These are phyloP conservation scores for Meripilus lineatus DNA, from an alignment of 1,284 basidiomycete genomes.

Conservation along the genomic window DNA sequence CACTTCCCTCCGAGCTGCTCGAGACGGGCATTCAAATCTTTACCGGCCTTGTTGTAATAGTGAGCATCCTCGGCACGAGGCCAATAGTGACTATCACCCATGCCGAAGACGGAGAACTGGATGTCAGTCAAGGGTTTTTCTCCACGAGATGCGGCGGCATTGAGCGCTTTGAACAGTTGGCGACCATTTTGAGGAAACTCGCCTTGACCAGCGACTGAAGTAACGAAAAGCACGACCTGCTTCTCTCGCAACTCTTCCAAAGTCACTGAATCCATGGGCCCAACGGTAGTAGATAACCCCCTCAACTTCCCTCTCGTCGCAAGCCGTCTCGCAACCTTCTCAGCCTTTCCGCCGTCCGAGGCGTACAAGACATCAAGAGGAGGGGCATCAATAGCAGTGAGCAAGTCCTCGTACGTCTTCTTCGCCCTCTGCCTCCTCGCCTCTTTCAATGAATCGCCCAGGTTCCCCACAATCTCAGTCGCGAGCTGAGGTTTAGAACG, in stretches of 20 bases:
- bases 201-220: slow-evolving; percentile 98
- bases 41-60: slow-evolving; percentile 97
- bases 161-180: slow-evolving; percentile 83
- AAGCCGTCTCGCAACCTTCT: slow-evolving; percentile 93
- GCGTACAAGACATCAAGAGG: slow-evolving; percentile 89
- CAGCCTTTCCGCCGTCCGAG: slow-evolving; percentile 91
- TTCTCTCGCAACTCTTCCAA: slow-evolving; percentile 72
- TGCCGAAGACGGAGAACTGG: slow-evolving; percentile 83
- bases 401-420: slow-evolving; percentile 82
- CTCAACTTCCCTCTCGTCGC: slow-evolving; percentile 80
- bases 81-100: slow-evolving; percentile 99
- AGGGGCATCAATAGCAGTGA: slow-evolving; percentile 85
- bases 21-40: slow-evolving; percentile 83
- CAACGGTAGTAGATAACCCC: slow-evolving; percentile 74
- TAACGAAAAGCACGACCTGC: slow-evolving; percentile 85
- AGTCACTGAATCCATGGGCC: slow-evolving; percentile 74
- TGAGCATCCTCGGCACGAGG: slow-evolving; percentile 93
- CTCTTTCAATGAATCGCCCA: slow-evolving; percentile 82
- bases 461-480: slow-evolving; percentile 78
- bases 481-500: slow-evolving; percentile 79
- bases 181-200: slow-evolving; percentile 97
- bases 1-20: slow-evolving; percentile 74
- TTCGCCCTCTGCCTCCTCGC: slow-evolving; percentile 82
- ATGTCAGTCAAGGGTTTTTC: slow-evolving; percentile 58
- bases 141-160: slow-evolving; percentile 56